Evolutionary conservation across 2,329 filamentous ascomycete species (phyloP).

Genomic region (Phyllosticta capitalensis): DNA sequence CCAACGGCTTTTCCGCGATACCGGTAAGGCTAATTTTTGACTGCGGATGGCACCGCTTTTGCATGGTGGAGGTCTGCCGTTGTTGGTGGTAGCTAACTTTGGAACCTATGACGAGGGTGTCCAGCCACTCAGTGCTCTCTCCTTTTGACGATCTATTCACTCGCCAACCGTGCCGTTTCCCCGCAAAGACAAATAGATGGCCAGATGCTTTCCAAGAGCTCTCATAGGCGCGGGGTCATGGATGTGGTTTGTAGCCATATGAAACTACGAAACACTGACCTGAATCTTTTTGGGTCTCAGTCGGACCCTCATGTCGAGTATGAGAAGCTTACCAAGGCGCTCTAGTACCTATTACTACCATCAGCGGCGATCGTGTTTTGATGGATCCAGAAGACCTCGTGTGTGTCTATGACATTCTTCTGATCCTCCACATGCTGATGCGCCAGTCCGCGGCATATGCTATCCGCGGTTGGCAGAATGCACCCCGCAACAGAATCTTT

Average conservation of each 20-base stretch:
- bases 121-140: background rate
- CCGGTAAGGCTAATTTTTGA: background rate
- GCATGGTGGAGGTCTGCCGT: background rate
- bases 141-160: background rate
- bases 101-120: background rate
- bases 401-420: background rate
- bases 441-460: background rate
- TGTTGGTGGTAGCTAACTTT: background rate
- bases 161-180: background rate
- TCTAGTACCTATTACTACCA: background rate
- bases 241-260: background rate
- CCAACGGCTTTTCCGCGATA: background rate
- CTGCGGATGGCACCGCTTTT: background rate
- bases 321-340: background rate
- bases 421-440: background rate
- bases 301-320: background rate
- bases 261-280: background rate
- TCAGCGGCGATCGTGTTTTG: no score
- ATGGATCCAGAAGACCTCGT: no score
- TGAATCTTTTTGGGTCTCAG: background rate
- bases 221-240: background rate
- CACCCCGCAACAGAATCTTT: background rate
- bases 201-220: background rate
- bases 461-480: background rate
- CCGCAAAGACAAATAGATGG: background rate